Base-by-base conservation (phyloP, 352 stramenopile genomes). In the Pythium folliculosum region DNA sequence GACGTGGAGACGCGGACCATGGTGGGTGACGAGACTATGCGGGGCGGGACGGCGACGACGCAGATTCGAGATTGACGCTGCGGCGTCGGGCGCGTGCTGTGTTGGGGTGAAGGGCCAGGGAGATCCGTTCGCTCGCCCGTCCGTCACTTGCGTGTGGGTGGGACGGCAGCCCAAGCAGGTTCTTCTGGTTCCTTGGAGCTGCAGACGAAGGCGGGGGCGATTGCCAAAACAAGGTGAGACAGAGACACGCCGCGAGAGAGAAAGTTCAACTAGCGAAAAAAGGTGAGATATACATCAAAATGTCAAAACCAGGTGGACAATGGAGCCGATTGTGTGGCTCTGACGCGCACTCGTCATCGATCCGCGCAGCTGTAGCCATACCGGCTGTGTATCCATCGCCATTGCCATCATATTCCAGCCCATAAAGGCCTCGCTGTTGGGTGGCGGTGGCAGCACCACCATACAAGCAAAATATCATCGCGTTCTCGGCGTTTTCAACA, bases 141-240 rank as follows among this genome's bases (percentile, higher is more conserved):
- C 35, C 35, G 35, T 40, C 35, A 40, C 35, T 40, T 40, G 35
- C 35, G 35, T 37, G 32, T 40, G n/a, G 51, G 51, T 27, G 51
- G 12, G 30, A 13, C 32, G 13, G 52, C 13, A 30, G 51, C 30
- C 22, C 49, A 23, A 16, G 43, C 44, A 73, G 54, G 47, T 60
- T 71, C 75, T 73, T 79, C 67, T 48, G 70, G 61, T 72, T 17
- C 57, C 35, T 32, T 32, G 27, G 27, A 32, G 27, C 27, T 74
- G 66, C 3, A 48, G 14, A 67, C 37, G 52, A 67, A 63, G 58
- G 45, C 32, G n/a, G 2, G 30, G 8, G n/a, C 30, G 55, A 55
- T 66, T 75, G 38, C 58, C 69, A 75, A 71, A 75, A 69, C 69
- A 76, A 21, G 69, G 64, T 72, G 60, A 38, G 43, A 68, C 23